A percentile compares a stretch with the other conserved stretches of the same genome.
Conservation (phyloP, 2,329 filamentous ascomycete genomes). For the Cadophora malorum region DNA sequence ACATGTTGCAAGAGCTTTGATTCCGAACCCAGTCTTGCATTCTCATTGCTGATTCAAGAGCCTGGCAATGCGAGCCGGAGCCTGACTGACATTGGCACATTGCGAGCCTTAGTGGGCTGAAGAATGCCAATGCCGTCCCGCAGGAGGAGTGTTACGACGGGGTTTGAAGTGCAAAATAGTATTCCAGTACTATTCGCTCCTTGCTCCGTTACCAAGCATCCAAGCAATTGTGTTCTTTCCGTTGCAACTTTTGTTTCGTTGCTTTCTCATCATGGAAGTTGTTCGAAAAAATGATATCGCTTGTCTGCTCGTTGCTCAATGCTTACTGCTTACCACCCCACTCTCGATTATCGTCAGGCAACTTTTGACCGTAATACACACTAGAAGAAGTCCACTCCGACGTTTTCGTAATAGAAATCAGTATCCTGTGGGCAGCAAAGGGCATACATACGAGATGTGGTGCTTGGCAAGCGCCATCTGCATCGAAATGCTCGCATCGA, state of each 20-base stretch:
- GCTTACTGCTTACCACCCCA: background rate
- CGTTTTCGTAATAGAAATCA: background rate
- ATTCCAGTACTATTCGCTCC: background rate
- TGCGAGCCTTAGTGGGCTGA: background rate
- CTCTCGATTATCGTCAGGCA: background rate
- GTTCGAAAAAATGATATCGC: background rate
- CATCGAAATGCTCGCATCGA: background rate
- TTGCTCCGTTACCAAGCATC: background rate
- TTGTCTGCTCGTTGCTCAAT: background rate
- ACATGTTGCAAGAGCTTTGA: background rate
- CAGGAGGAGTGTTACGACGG: background rate
- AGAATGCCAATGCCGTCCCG: conserved; percentile 1
- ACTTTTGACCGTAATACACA: background rate
- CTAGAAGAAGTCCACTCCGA: background rate
- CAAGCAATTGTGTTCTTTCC: background rate
- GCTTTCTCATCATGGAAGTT: background rate
- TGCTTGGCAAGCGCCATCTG: background rate
- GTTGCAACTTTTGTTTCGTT: background rate
- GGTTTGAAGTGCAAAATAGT: background rate
- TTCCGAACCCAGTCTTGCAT: background rate
- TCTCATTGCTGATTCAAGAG: background rate
- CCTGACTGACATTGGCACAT: too few relatives aligned
- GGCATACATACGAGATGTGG: background rate
- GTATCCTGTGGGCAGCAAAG: background rate
- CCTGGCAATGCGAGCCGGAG: background rate